Conservation (phyloP, 176 grass and related monocot genomes). For the Lolium perenne region DNA sequence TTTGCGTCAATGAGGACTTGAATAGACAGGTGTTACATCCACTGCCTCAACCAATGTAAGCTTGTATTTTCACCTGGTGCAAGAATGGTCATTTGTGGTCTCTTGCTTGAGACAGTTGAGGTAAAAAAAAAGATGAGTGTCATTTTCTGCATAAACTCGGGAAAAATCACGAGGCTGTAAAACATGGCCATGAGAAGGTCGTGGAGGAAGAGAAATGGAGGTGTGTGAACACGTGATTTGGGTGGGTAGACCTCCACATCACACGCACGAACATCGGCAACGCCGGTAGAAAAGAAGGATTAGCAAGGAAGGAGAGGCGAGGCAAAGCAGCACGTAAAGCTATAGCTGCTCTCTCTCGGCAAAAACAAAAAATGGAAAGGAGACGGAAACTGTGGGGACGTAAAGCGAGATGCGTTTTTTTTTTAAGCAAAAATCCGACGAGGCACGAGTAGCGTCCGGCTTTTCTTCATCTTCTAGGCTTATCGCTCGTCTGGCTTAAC, state of each 20-base stretch:
- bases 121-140: background rate
- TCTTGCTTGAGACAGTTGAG: background rate
- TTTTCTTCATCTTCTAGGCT: slow-evolving; percentile 24
- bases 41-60: too few species aligned
- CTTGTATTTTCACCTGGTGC: background rate
- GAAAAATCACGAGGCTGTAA: background rate
- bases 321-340: slow-evolving; percentile 9
- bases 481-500: slow-evolving; percentile 39
- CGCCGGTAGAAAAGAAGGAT: background rate
- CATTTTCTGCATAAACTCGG: background rate
- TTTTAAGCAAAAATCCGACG: background rate
- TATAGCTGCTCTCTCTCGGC: background rate
- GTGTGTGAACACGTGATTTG: slow-evolving; percentile 31
- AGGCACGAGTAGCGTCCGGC: slow-evolving; percentile 47
- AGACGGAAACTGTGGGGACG: background rate
- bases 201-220: background rate
- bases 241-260: slow-evolving; percentile 48
- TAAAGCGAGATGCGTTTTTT: background rate
- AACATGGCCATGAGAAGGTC: background rate
- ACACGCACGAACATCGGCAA: slow-evolving; percentile 12
- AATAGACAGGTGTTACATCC: too few species aligned
- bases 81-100: background rate
- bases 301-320: background rate
- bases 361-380: background rate
- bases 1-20: too few species aligned